A percentile compares a stretch with the other conserved stretches of the same genome.
These are phyloP conservation scores for Vitellaria paradoxa DNA, from an alignment of 179 eudicot genomes.

Conservation along the genomic window DNA sequence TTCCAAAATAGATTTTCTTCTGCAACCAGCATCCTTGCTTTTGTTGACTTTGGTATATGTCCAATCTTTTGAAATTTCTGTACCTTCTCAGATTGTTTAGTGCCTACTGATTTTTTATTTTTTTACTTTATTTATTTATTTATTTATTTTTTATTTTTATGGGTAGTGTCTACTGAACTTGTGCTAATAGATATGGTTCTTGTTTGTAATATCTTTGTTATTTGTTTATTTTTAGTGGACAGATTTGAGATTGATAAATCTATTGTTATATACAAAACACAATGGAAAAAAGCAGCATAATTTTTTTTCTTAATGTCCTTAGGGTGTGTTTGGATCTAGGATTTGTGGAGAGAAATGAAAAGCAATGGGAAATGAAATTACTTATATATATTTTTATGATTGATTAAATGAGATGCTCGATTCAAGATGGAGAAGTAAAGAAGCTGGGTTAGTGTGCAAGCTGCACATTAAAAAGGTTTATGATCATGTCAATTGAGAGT, in stretches of 20 bases:
- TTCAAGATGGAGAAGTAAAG: too few relatives aligned
- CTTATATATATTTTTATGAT: too few relatives aligned
- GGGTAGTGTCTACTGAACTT: neutral
- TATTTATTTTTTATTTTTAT: too few relatives aligned
- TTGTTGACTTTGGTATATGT: neutral
- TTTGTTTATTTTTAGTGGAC: neutral
- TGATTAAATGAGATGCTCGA: too few relatives aligned
- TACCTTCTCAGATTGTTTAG: neutral
- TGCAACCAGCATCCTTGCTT: neutral
- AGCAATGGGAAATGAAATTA: too few relatives aligned
- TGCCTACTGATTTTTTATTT: too few relatives aligned
- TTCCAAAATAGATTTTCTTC: neutral
- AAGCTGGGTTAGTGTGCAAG: too few relatives aligned
- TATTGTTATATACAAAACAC: neutral
- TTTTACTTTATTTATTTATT: too few relatives aligned
- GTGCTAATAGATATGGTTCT: neutral
- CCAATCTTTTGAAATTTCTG: neutral
- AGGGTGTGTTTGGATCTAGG: too few relatives aligned
- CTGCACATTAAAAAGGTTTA: too few relatives aligned
- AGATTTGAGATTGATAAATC: neutral
- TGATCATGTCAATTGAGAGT: too few relatives aligned
- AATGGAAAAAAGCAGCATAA: neutral
- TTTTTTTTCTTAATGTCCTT: neutral
- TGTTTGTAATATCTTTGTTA: neutral
- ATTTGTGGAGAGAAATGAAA: too few relatives aligned